Percentiles rank a stretch among this genome's conserved stretches.
phyloP scores from a whole-genome alignment of 495 filamentous ascomycete genomes.

The Podospora tetraspora region DNA sequence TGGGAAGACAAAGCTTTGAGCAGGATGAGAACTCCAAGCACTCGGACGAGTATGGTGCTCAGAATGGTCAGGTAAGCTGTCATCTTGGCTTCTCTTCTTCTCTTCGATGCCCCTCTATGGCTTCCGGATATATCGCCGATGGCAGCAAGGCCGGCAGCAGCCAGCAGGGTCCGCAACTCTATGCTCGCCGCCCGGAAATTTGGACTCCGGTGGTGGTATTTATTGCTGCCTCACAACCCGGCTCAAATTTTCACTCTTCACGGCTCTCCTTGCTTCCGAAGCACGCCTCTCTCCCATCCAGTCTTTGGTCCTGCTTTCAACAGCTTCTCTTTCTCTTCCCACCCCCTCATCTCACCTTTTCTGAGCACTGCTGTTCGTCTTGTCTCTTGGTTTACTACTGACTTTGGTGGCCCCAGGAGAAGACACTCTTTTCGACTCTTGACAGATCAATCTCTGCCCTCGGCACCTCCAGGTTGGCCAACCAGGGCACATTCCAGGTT shows the following conservation, averaged over 20 bases:
- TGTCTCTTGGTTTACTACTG: neutral
- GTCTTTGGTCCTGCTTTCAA: neutral
- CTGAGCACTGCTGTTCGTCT: neutral
- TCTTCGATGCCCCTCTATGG: neutral
- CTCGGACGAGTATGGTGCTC: slow-evolving; percentile 16
- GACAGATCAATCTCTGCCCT: slow-evolving; percentile 44
- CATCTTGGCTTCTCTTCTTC: neutral
- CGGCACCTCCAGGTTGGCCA: slow-evolving; percentile 44
- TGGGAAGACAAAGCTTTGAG: slow-evolving; percentile 25
- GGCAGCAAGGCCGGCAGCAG: neutral
- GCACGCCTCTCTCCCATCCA: neutral
- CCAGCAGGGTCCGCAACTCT: neutral
- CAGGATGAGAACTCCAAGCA: slow-evolving; percentile 43
- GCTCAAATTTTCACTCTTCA: neutral
- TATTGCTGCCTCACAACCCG: neutral
- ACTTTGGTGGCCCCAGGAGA: neutral
- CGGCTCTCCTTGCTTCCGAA: neutral
- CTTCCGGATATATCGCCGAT: neutral
- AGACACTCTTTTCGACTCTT: slow-evolving; percentile 15
- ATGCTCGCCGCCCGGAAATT: neutral
- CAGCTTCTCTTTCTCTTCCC: neutral
- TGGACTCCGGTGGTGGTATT: neutral
- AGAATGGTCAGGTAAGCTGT: slow-evolving; percentile 14
- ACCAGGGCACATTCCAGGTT: slow-evolving; percentile 45
- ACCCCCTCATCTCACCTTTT: neutral